A percentile compares a stretch with the other conserved stretches of the same genome.
phyloP scores from a whole-genome alignment of 345 rosid species.

The Salix udensis region DNA sequence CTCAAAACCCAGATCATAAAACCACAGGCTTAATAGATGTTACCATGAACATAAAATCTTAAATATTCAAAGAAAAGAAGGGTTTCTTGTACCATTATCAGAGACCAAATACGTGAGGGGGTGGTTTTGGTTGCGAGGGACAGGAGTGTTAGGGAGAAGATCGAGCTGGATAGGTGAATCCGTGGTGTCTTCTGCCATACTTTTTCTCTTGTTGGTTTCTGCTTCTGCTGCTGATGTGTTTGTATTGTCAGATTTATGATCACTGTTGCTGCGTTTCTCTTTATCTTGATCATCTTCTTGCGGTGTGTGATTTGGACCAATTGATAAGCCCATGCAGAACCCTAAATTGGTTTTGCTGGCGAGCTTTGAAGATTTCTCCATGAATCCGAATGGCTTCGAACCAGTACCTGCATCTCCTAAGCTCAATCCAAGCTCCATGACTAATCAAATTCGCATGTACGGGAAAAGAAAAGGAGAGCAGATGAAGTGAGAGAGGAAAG shows the following conservation, averaged over 20 bases:
- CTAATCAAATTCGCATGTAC: neutral
- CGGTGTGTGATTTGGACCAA: constrained; percentile 15
- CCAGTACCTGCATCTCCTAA: constrained; percentile 51
- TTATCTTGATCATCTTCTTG: neutral
- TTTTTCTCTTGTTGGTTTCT: constrained; percentile 2
- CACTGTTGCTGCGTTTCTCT: neutral
- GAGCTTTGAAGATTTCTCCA: constrained; percentile 45
- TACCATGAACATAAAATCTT: neutral
- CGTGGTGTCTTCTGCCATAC: neutral
- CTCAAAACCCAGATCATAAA: neutral
- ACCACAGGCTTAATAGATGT: neutral
- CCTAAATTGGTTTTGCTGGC: constrained; percentile 42
- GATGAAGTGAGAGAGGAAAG: neutral
- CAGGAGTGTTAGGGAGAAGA: constrained; percentile 58
- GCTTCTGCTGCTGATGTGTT: constrained; percentile 17
- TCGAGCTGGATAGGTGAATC: constrained; percentile 70
- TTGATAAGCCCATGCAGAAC: constrained; percentile 57
- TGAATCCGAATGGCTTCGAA: constrained; percentile 57
- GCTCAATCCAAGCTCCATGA: constrained; percentile 87
- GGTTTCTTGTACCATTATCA: constrained; percentile 34
- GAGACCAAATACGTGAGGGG: neutral
- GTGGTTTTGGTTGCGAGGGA: constrained; percentile 29
- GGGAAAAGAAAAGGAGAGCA: no score
- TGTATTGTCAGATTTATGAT: neutral
- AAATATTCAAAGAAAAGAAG: constrained; percentile 13